These are phyloP conservation scores for Penicillium ucsense DNA, from an alignment of 495 filamentous ascomycete genomes.

Conservation along the genomic window DNA sequence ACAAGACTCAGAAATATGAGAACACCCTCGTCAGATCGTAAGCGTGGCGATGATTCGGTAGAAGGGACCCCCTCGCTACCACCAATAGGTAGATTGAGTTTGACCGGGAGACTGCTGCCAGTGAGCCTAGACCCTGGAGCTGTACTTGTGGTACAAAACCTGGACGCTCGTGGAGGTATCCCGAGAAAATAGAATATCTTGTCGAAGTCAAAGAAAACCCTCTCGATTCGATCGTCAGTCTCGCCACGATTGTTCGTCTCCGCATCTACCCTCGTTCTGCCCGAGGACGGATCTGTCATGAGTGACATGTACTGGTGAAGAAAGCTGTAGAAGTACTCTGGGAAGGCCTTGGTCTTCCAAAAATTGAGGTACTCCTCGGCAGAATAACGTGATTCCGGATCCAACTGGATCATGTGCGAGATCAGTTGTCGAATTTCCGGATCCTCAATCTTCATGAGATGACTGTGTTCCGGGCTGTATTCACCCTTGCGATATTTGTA, in stretches of 20 bases:
- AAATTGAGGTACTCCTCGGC: slow-evolving; percentile 92
- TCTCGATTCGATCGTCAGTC: slow-evolving; percentile 86
- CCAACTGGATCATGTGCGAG: slow-evolving; percentile 87
- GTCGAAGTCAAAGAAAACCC: slow-evolving; percentile 90
- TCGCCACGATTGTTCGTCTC: slow-evolving; percentile 62
- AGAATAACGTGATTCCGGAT: slow-evolving; percentile 83
- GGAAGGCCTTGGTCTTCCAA: slow-evolving; percentile 86
- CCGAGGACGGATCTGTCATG: slow-evolving; percentile 87
- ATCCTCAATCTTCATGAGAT: slow-evolving; percentile 81
- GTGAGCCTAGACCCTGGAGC: slow-evolving; percentile 18
- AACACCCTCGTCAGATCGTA: slow-evolving; percentile 68
- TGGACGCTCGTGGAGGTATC: neutral
- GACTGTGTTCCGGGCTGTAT: slow-evolving; percentile 74
- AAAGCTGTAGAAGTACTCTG: slow-evolving; percentile 93
- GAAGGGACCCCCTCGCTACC: slow-evolving; percentile 54
- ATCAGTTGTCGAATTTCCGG: slow-evolving; percentile 79
- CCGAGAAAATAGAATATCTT: slow-evolving; percentile 93
- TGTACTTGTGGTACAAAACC: neutral
- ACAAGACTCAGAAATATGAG: slow-evolving; percentile 85
- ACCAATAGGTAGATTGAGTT: slow-evolving; percentile 75
- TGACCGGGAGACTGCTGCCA: slow-evolving; percentile 55
- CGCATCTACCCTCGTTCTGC: slow-evolving; percentile 52
- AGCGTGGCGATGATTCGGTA: slow-evolving; percentile 12
- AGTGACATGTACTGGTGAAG: slow-evolving; percentile 95
- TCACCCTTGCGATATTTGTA: slow-evolving; percentile 89